Base-by-base conservation (phyloP, 2,329 filamentous ascomycete species). In the Neoarthrinium moseri region DNA sequence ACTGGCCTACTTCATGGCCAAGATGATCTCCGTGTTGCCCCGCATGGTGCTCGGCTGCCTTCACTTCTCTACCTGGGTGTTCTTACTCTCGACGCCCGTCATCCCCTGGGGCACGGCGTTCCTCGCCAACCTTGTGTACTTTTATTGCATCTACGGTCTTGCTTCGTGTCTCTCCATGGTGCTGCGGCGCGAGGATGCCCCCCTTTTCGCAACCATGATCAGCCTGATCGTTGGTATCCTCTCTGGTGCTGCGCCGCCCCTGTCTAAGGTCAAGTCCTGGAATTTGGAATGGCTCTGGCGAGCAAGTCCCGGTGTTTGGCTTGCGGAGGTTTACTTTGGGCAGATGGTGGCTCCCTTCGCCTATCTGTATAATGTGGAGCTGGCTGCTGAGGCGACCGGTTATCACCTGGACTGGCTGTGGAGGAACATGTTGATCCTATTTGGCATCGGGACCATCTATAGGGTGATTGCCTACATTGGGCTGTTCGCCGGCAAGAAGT, bases 71-170 rank as follows among this genome's bases (percentile, higher is more conserved):
- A 71, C 74, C 4, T 63, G 76, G 15, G 62, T 80, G 12, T 66
- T 74, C 29, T 51, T 80, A 2, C 67, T 81, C 6, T 65, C 71
- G 1, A 71, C 68, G 4, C 77, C 78, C 2, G 62, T 73, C 18
- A 78, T 81, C 15, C 56, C 58, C n/a, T 83, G 72, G 64, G 57
- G 60, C 18, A 58, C 68, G 8, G 73, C 74, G 21, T 81, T 77
- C 56, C 43, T 67, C 12, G 70, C 68, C 6, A 81, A 81, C 46
- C 54, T 81, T 36, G 49, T 74, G 8, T 82, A 81, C 60, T 81
- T 80, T 54, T 83, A 74, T 62, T 75, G 74, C 54, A 76, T 82
- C 41, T 82, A 81, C 56, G 77, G 79, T 0, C 66, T 82, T 6
- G 72, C 78, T 0, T 74, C 69, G 26, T 62, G 68, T 23, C 59